phyloP scores from a whole-genome alignment of 257 asterid genomes.

The Linderniella brevidens region DNA sequence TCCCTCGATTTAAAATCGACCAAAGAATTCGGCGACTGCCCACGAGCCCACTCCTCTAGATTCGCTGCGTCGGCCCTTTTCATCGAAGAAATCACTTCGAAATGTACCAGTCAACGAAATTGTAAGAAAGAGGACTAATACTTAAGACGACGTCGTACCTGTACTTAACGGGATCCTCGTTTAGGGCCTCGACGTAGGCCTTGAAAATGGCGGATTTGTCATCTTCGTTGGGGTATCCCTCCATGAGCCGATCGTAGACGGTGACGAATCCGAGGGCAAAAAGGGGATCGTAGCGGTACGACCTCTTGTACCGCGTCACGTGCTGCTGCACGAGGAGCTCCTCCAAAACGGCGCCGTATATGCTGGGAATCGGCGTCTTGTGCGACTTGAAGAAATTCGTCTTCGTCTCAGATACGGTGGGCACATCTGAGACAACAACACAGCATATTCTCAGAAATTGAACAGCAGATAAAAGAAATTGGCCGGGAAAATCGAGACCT shows the following conservation, averaged over 20 bases:
- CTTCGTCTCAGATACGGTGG: constrained; percentile 77
- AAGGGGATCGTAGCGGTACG: constrained; percentile 66
- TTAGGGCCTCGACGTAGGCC: constrained; percentile 64
- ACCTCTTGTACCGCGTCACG: constrained; percentile 64
- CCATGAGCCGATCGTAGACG: constrained; percentile 85
- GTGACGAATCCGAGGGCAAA: constrained; percentile 93
- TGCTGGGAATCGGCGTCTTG: constrained; percentile 79
- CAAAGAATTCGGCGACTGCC: constrained; percentile 46
- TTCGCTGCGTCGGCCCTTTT: constrained; percentile 69
- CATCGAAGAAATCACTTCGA: background rate
- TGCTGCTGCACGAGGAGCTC: constrained; percentile 93
- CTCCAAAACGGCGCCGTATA: constrained; percentile 70
- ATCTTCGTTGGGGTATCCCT: constrained; percentile 70
- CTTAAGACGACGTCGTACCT: constrained; percentile 26
- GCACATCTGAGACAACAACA: constrained; percentile 70
- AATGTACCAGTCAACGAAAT: background rate
- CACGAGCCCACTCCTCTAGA: constrained; percentile 81
- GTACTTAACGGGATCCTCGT: constrained; percentile 71
- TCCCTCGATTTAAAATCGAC: constrained; percentile 65
- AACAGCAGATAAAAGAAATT: too few species aligned
- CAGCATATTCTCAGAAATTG: too few species aligned
- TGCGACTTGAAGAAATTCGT: constrained; percentile 64
- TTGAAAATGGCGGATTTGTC: constrained; percentile 70
- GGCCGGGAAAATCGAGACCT: too few species aligned
- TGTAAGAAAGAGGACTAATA: background rate